Evolutionary conservation across 441 rosid species (phyloP).

Genomic region (Croton laevigatus): DNA sequence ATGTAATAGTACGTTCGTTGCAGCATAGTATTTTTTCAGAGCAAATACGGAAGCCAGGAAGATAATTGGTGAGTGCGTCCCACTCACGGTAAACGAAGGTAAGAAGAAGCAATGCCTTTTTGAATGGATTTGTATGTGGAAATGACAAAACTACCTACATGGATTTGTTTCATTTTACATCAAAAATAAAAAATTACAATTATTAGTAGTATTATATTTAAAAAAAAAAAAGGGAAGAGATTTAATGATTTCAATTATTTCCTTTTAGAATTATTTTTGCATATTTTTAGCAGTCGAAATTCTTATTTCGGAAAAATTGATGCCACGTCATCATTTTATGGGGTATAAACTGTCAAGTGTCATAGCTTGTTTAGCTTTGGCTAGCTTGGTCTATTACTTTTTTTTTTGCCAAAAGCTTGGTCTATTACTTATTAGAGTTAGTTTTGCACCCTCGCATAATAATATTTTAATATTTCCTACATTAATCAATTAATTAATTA

Average conservation of each 20-base stretch:
- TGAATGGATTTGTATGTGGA: slow-evolving; percentile 10
- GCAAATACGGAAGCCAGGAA: not conserved
- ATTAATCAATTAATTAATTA: not conserved
- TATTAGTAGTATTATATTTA: not conserved
- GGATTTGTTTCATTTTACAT: not conserved
- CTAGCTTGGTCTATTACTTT: not conserved
- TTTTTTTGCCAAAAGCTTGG: too few relatives aligned
- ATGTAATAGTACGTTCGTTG: not conserved
- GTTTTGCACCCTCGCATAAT: not conserved
- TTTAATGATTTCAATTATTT: not conserved
- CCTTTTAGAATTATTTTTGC: not conserved
- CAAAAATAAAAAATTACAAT: not conserved
- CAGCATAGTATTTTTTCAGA: not conserved
- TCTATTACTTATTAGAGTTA: not conserved
- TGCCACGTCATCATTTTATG: too few relatives aligned
- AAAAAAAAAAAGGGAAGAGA: not conserved
- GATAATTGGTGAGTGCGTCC: not conserved
- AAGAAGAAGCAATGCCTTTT: not conserved
- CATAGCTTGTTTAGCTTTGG: not conserved
- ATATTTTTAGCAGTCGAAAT: not conserved
- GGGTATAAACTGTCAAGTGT: not conserved
- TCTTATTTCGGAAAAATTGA: not conserved
- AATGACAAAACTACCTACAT: slow-evolving; percentile 1
- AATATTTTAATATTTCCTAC: not conserved
- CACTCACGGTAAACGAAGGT: slow-evolving; percentile 3